Percentiles rank a stretch among this genome's conserved stretches.
phyloP scores from a whole-genome alignment of 2,329 filamentous ascomycete species.

The Colletotrichum euphorbiae region DNA sequence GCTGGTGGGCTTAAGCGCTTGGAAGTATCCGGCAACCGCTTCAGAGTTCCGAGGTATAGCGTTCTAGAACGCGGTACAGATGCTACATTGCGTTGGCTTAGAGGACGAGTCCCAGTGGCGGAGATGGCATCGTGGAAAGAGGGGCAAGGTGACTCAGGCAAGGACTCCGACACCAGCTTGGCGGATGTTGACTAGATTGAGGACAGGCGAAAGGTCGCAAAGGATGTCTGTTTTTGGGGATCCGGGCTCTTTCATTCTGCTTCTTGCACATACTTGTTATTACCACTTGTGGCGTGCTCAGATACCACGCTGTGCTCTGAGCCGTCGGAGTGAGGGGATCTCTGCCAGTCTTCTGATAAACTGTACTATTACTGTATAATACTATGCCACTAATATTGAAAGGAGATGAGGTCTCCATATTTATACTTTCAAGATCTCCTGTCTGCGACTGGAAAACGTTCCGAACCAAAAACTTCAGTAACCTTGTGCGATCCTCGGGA shows the following conservation, averaged over 20 bases:
- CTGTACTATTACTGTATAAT: slow-evolving; percentile 40
- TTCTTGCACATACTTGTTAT: slow-evolving; percentile 36
- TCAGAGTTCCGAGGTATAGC: slow-evolving; percentile 86
- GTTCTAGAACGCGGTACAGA: slow-evolving; percentile 90
- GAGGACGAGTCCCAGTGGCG: slow-evolving; percentile 76
- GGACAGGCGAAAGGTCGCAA: neutral
- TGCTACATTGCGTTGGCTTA: slow-evolving; percentile 82
- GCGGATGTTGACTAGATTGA: slow-evolving; percentile 46
- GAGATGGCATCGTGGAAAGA: slow-evolving; percentile 69
- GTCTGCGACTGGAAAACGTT: too few species aligned
- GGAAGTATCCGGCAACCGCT: slow-evolving; percentile 86
- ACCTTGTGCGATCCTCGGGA: too few species aligned
- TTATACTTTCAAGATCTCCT: neutral
- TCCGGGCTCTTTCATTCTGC: slow-evolving; percentile 9
- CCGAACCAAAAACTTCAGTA: too few species aligned
- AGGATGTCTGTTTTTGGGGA: neutral
- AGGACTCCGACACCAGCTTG: slow-evolving; percentile 42
- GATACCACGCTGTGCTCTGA: slow-evolving; percentile 20
- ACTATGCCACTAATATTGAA: slow-evolving; percentile 11
- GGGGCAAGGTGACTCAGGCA: slow-evolving; percentile 53
- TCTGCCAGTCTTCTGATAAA: slow-evolving; percentile 28
- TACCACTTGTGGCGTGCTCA: slow-evolving; percentile 1
- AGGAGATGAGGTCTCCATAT: neutral
- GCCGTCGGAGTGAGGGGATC: slow-evolving; percentile 30
- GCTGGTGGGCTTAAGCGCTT: slow-evolving; percentile 70